Base-by-base conservation (phyloP, 2,329 filamentous ascomycete genomes). In the Sarocladiaceae sp. region DNA sequence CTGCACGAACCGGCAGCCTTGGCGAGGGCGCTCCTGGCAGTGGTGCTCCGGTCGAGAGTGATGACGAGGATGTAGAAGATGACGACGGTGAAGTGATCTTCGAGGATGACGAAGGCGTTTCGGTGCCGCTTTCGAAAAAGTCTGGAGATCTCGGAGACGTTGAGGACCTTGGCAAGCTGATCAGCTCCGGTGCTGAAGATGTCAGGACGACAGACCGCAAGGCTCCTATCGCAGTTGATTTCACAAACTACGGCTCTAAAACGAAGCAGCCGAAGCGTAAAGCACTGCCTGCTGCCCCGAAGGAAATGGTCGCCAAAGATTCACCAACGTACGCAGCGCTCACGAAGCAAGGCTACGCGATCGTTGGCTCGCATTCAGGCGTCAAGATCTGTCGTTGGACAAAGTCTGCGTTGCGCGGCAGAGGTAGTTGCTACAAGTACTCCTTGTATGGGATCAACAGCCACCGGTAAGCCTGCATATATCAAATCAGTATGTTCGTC, bases 361-460 rank as follows among this genome's bases (percentile, higher is more conserved):
- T 97, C 54, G 88, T 99, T 33, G 94, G 94, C 51, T 93, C 90
- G 1, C 94, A 97, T 71, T 96, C 90, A 0, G 93, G 93, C 26
- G 93, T 97, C 58, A 97, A 97, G 71, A 96, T 97, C 62, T 99
- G 93, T 66, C 89, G 94, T 28, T 99, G 93, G 93, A 97, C 94
- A 10, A 99, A 99, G 71, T 97, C 92, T 1, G 93, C 93, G 10
- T 83, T 97, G 1, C 88, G 93, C 35, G 93, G 93, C 12, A 86
- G 93, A 36, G 94, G 93, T 4, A 96, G 90, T 22, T 99, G 93
- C 75, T 99, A 99, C 78, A 97, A 99, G 65, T 97, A 84, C 70
- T 96, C 90, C 0, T 96, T 99, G 69, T 99, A 99, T 69, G 93
- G 93, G 47, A 99, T 99, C 68, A 83, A 88, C 58, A 97, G 92